Percentiles rank a stretch among this genome's conserved stretches.
Evolutionary conservation across 1,284 basidiomycete species (phyloP).

Genomic region (Fomes fomentarius): DNA sequence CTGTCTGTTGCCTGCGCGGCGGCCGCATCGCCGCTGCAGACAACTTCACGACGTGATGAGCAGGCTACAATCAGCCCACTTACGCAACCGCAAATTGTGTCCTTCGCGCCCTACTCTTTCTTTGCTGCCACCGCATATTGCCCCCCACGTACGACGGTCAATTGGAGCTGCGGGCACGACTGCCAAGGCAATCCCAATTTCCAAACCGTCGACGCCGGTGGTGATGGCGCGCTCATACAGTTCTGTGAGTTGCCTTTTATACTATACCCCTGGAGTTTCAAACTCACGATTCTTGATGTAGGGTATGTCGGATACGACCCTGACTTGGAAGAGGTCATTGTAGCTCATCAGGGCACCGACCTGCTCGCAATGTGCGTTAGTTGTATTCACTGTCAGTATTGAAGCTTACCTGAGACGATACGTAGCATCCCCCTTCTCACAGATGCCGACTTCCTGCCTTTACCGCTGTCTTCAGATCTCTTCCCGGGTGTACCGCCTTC

Average conservation of each 20-base stretch:
- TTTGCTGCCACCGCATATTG: conserved; percentile 42
- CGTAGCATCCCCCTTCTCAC: conserved; percentile 33
- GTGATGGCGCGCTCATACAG: conserved; percentile 54
- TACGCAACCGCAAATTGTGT: conserved; percentile 32
- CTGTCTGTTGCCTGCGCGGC: not conserved
- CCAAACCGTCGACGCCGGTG: conserved; percentile 59
- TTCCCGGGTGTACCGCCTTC: conserved; percentile 57
- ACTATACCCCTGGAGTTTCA: conserved; percentile 19
- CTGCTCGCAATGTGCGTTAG: conserved; percentile 43
- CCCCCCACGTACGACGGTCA: conserved; percentile 31
- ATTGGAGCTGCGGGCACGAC: conserved; percentile 40
- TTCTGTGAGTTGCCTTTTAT: conserved; percentile 40
- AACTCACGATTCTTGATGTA: conserved; percentile 24
- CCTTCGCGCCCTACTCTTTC: conserved; percentile 42
- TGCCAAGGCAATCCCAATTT: conserved; percentile 55
- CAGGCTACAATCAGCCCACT: conserved; percentile 31
- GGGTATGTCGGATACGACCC: conserved; percentile 54
- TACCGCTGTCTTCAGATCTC: conserved; percentile 35
- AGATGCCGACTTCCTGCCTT: conserved; percentile 34
- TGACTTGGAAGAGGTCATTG: conserved; percentile 46
- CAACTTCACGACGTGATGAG: not conserved
- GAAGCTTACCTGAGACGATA: not conserved
- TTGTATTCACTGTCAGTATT: not conserved
- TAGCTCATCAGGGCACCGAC: conserved; percentile 58
- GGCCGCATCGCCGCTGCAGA: not conserved